Percentiles rank a stretch among this genome's conserved stretches.
Evolutionary conservation across 352 stramenopile species (phyloP).

Genomic region (Phytopythium cucurbitacearum): DNA sequence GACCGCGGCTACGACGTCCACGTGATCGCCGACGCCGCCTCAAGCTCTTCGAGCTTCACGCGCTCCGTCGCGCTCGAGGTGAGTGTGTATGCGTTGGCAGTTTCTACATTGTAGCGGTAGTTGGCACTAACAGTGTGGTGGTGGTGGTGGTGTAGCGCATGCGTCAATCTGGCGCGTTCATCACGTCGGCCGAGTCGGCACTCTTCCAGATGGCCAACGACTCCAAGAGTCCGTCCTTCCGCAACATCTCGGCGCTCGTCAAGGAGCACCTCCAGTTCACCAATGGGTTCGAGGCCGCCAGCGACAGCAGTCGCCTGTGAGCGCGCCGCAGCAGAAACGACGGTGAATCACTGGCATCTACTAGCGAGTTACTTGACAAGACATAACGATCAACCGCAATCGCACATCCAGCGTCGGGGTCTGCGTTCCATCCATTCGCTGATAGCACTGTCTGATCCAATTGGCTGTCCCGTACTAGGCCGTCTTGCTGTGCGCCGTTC

Average conservation of each 20-base stretch:
- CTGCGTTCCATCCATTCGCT: too few relatives aligned
- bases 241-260: constrained; percentile 91
- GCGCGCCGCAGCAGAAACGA: too few relatives aligned
- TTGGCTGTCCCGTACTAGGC: too few relatives aligned
- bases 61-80: constrained; percentile 89
- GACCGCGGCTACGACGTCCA: constrained; percentile 96
- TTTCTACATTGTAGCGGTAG: not conserved
- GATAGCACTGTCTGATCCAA: too few relatives aligned
- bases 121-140: not conserved
- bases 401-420: too few relatives aligned
- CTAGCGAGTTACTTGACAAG: too few relatives aligned
- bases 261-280: constrained; percentile 85
- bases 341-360: too few relatives aligned
- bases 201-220: constrained; percentile 94
- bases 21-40: constrained; percentile 95
- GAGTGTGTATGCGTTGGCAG: not conserved
- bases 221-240: constrained; percentile 92
- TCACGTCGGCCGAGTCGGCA: constrained; percentile 94
- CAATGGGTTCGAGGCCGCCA: constrained; percentile 50
- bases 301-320: constrained; percentile 1
- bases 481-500: too few relatives aligned
- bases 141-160: constrained; percentile 63
- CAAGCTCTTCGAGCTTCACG: constrained; percentile 85
- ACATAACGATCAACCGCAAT: too few relatives aligned
- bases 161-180: constrained; percentile 89